A percentile compares a stretch with the other conserved stretches of the same genome.
Evolutionary conservation across 1,284 basidiomycete species (phyloP).

Genomic region (Malassezia sympodialis): DNA sequence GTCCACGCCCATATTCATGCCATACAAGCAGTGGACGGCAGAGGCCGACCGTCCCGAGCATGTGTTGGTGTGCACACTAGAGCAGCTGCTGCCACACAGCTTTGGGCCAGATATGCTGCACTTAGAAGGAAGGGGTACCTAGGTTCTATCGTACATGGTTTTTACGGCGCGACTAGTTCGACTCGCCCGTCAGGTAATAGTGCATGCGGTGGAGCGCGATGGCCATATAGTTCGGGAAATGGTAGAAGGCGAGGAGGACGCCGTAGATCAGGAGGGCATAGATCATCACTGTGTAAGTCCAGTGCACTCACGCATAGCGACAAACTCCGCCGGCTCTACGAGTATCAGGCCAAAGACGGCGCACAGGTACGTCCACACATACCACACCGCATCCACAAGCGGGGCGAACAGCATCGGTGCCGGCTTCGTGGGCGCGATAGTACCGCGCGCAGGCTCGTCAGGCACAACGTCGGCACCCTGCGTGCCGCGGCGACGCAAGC

Average conservation of each 20-base stretch:
- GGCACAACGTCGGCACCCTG: background rate
- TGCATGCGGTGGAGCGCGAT: slow-evolving; percentile 11
- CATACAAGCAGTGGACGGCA: slow-evolving; percentile 21
- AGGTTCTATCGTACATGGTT: background rate
- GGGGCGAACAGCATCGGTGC: background rate
- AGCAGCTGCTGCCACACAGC: slow-evolving; percentile 68
- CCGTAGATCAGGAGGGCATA: slow-evolving; percentile 2
- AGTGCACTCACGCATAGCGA: slow-evolving; percentile 5
- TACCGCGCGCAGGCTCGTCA: background rate
- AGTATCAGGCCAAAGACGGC: slow-evolving; percentile 2
- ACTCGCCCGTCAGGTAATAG: slow-evolving; percentile 16
- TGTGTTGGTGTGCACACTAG: slow-evolving; percentile 56
- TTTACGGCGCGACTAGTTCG: background rate
- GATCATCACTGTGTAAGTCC: slow-evolving; percentile 5
- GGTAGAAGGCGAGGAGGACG: background rate
- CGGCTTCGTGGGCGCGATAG: background rate
- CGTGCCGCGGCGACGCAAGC: background rate
- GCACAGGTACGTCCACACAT: background rate
- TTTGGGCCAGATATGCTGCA: slow-evolving; percentile 63
- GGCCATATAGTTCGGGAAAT: slow-evolving; percentile 8
- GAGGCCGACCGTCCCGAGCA: slow-evolving; percentile 11
- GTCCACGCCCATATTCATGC: slow-evolving; percentile 65
- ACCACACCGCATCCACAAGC: slow-evolving; percentile 1
- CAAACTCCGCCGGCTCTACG: slow-evolving; percentile 5
- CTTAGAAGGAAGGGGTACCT: background rate